Evolutionary conservation across 352 stramenopile genomes (phyloP).

Genomic region (Phytophthora lateralis): DNA sequence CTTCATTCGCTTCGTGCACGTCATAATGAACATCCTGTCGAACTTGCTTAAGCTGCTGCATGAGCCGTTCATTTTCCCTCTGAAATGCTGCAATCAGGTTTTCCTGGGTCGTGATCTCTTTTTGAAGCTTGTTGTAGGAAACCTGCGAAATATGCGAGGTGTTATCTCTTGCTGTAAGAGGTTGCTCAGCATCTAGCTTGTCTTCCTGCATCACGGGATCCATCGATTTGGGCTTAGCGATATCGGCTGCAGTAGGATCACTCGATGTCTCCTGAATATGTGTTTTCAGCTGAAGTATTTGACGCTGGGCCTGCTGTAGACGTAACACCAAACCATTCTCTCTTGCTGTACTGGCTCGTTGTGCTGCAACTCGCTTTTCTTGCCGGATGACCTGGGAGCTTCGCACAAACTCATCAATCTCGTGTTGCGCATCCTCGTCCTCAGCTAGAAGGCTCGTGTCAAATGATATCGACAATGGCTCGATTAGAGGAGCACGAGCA

Average conservation of each 20-base stretch:
- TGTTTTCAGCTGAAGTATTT: slow-evolving; percentile 70
- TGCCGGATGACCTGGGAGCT: slow-evolving; percentile 45
- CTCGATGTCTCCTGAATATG: slow-evolving; percentile 51
- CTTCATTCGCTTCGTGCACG: slow-evolving; percentile 76
- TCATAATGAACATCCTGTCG: slow-evolving; percentile 70
- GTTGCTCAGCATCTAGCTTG: neutral
- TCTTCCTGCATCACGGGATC: neutral
- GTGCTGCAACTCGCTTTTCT: slow-evolving; percentile 27
- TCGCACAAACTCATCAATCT: slow-evolving; percentile 62
- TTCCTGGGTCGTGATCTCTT: slow-evolving; percentile 80
- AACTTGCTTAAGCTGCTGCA: slow-evolving; percentile 75
- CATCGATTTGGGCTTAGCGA: neutral
- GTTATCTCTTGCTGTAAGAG: neutral
- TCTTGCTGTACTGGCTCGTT: slow-evolving; percentile 47
- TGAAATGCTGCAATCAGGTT: slow-evolving; percentile 80
- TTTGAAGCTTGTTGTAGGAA: slow-evolving; percentile 41
- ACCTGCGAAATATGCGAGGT: slow-evolving; percentile 7
- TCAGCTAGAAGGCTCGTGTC: slow-evolving; percentile 34
- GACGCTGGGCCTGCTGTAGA: slow-evolving; percentile 74
- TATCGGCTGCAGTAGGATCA: neutral
- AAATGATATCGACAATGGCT: slow-evolving; percentile 31
- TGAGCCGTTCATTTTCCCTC: slow-evolving; percentile 83
- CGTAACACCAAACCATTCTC: slow-evolving; percentile 67
- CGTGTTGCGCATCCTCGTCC: slow-evolving; percentile 45
- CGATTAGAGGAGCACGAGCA: slow-evolving; percentile 10